Evolutionary conservation across 306 rosid species (phyloP).

Genomic region (Canavalia ensiformis): DNA sequence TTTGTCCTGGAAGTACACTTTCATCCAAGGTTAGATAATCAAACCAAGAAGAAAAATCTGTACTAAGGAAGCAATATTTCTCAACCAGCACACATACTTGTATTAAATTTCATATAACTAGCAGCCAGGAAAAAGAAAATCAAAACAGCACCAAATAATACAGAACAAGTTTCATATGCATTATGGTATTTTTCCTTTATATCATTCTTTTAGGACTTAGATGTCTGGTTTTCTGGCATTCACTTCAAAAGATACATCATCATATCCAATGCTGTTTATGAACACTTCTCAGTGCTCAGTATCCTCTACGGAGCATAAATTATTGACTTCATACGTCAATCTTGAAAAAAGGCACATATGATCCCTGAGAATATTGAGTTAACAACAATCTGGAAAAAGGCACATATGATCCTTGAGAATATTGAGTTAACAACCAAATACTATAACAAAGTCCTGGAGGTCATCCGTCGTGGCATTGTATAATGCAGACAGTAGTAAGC

Average conservation of each 20-base stretch:
- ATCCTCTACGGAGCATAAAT: background rate
- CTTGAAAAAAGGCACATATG: background rate
- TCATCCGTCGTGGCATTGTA: background rate
- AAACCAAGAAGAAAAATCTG: background rate
- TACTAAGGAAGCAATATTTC: conserved; percentile 22
- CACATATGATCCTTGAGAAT: background rate
- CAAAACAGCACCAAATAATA: background rate
- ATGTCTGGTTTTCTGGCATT: background rate
- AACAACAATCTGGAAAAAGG: background rate
- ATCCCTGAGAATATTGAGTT: background rate
- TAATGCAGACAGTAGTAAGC: background rate
- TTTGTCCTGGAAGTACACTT: conserved; percentile 61
- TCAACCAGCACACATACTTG: background rate
- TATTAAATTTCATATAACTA: background rate
- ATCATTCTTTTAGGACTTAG: background rate
- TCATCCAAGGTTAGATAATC: background rate
- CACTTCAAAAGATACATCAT: background rate
- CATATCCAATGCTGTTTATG: background rate
- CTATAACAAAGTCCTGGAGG: background rate
- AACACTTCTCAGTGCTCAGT: background rate
- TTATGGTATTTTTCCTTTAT: background rate
- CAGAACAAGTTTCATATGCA: background rate
- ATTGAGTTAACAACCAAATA: background rate
- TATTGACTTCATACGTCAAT: background rate
- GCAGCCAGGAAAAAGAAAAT: background rate